Conservation (phyloP, 2,329 filamentous ascomycete genomes). For the Mariannaea sp. region DNA sequence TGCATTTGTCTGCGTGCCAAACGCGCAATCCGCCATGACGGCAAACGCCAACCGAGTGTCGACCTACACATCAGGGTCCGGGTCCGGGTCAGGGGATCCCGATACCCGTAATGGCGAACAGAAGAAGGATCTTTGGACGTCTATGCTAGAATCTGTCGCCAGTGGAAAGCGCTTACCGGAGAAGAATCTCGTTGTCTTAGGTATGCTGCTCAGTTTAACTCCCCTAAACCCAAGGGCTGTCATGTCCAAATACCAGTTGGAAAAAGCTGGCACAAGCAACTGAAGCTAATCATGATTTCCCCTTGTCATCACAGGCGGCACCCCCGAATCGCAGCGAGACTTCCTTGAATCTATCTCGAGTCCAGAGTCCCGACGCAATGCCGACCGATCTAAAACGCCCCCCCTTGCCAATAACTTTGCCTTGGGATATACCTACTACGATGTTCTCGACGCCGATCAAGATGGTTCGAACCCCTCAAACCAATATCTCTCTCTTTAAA, state of each 20-base stretch:
- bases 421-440: conserved; percentile 92
- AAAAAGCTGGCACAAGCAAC: conserved; percentile 4
- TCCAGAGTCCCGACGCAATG: conserved; percentile 57
- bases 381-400: conserved; percentile 66
- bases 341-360: conserved; percentile 72
- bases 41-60: conserved; percentile 61
- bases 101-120: conserved; percentile 68
- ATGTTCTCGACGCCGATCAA: conserved; percentile 91
- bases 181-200: conserved; percentile 87
- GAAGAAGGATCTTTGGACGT: conserved; percentile 92
- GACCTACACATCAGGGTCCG: conserved; percentile 62
- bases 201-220: conserved; percentile 52
- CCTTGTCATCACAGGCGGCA: conserved; percentile 63
- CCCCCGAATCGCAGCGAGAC: conserved; percentile 80
- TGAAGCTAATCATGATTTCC: conserved; percentile 37
- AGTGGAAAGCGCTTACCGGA: conserved; percentile 88
- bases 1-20: conserved; percentile 20
- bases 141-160: conserved; percentile 87
- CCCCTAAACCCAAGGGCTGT: background rate
- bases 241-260: background rate
- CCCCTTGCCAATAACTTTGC: conserved; percentile 92
- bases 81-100: conserved; percentile 57
- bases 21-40: conserved; percentile 48
- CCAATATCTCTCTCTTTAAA: background rate
- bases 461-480: conserved; percentile 65